A percentile compares a stretch with the other conserved stretches of the same genome.
These are phyloP conservation scores for Alloascoidea africana DNA, from an alignment of 805 yeast genomes.

Conservation along the genomic window DNA sequence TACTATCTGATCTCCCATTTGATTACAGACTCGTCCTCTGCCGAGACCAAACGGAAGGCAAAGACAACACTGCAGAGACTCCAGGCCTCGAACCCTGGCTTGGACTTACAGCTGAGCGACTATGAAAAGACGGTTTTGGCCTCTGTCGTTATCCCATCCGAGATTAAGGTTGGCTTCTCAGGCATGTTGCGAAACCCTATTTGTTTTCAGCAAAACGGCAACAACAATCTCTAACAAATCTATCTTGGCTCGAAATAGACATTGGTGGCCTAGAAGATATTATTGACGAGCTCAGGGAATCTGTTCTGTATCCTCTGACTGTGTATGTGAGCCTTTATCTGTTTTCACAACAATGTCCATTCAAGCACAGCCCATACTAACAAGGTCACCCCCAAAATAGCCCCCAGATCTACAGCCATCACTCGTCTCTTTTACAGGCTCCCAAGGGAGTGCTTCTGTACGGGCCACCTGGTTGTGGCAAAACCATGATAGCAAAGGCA, in stretches of 20 bases:
- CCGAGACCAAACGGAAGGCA: conserved; percentile 48
- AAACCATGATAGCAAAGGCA: conserved; percentile 94
- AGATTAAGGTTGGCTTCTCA: conserved; percentile 56
- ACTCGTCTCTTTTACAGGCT: conserved; percentile 57
- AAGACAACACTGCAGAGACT: conserved; percentile 40
- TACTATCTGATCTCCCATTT: conserved; percentile 42
- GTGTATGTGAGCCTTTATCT: no score
- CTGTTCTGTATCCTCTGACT: conserved; percentile 77
- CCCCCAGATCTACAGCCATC: conserved; percentile 61
- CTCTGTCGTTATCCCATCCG: conserved; percentile 72
- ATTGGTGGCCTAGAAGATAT: conserved; percentile 81
- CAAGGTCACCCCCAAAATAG: conserved; percentile 13
- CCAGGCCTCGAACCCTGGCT: conserved; percentile 41
- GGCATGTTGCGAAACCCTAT: conserved; percentile 14
- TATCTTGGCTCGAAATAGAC: conserved; percentile 22
- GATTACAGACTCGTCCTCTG: conserved; percentile 28
- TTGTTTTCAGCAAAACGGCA: no score
- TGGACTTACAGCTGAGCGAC: conserved; percentile 37
- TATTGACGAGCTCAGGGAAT: conserved; percentile 74
- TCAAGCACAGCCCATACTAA: no score
- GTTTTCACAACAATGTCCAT: no score
- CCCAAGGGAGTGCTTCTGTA: conserved; percentile 88
- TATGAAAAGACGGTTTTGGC: conserved; percentile 72
- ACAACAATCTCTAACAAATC: not conserved
- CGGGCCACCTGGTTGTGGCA: conserved; percentile 98